These are phyloP conservation scores for Pseudocercospora musae DNA, from an alignment of 2,329 filamentous ascomycete species.

Conservation along the genomic window DNA sequence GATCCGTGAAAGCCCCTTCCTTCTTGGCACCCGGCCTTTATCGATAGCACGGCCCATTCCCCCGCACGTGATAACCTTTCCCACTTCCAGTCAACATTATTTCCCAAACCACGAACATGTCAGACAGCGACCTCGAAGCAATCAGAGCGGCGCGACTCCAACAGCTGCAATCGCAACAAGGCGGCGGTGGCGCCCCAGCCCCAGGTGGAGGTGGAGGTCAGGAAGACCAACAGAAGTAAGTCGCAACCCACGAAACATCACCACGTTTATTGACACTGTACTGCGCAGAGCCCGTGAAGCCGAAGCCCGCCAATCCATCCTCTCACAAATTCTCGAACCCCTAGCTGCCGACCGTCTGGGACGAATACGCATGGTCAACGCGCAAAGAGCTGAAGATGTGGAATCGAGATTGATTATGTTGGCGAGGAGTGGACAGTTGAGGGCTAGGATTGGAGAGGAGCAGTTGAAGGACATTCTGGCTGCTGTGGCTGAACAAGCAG, in stretches of 20 bases:
- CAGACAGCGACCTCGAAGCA: slow-evolving; percentile 66
- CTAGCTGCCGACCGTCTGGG: slow-evolving; percentile 89
- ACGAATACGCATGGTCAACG: slow-evolving; percentile 93
- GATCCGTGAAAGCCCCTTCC: not conserved
- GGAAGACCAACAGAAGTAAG: slow-evolving; percentile 62
- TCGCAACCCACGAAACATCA: not conserved
- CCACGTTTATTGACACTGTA: slow-evolving; percentile 16
- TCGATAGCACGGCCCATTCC: not conserved
- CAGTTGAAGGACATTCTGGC: slow-evolving; percentile 90
- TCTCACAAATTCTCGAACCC: slow-evolving; percentile 90
- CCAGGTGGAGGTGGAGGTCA: slow-evolving; percentile 49
- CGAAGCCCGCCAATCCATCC: slow-evolving; percentile 72
- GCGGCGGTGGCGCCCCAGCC: slow-evolving; percentile 37
- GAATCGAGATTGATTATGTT: slow-evolving; percentile 93
- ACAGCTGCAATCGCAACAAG: slow-evolving; percentile 74
- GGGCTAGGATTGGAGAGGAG: slow-evolving; percentile 82
- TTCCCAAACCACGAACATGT: slow-evolving; percentile 45
- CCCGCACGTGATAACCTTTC: not conserved
- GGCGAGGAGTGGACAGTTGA: slow-evolving; percentile 80
- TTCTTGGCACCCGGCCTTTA: not conserved
- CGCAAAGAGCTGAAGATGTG: slow-evolving; percentile 80
- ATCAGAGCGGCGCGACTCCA: slow-evolving; percentile 89
- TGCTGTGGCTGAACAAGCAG: slow-evolving; percentile 71
- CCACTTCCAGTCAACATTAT: not conserved
- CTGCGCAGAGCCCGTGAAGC: slow-evolving; percentile 44